phyloP scores from a whole-genome alignment of 768 basidiomycete species.

The Serendipita indica region DNA sequence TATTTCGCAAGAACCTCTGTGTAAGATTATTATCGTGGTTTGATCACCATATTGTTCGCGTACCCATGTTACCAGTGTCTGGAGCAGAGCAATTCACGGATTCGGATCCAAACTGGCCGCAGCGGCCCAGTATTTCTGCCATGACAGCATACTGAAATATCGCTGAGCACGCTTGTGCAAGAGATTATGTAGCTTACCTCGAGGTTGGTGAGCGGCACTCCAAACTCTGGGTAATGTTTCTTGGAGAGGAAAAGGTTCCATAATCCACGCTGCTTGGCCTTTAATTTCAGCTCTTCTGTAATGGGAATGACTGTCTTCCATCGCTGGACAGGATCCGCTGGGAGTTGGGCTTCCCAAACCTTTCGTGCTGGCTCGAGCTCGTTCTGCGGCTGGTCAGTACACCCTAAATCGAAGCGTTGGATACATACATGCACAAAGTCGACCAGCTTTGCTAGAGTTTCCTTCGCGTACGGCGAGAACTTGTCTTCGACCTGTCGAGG shows the following conservation, averaged over 20 bases:
- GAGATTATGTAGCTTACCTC: constrained; percentile 40
- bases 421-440: constrained; percentile 60
- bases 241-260: constrained; percentile 98
- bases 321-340: constrained; percentile 51
- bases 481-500: constrained; percentile 64
- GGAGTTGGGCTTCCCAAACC: constrained; percentile 69
- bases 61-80: constrained; percentile 97
- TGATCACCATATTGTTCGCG: constrained; percentile 16
- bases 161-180: not conserved
- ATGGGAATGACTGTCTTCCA: constrained; percentile 79
- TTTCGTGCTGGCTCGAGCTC: constrained; percentile 72
- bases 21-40: constrained; percentile 4
- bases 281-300: constrained; percentile 69
- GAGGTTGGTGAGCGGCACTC: constrained; percentile 81
- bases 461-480: constrained; percentile 81
- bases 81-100: constrained; percentile 89
- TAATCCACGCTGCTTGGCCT: constrained; percentile 75
- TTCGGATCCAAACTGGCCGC: constrained; percentile 68
- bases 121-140: constrained; percentile 87
- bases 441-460: constrained; percentile 69
- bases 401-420: not conserved
- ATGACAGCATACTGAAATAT: constrained; percentile 75
- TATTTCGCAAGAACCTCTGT: constrained; percentile 93
- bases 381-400: constrained; percentile 36
- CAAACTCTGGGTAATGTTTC: constrained; percentile 77